phyloP scores from a whole-genome alignment of 108 stramenopile genomes.

The Stephanodiscus triporus region DNA sequence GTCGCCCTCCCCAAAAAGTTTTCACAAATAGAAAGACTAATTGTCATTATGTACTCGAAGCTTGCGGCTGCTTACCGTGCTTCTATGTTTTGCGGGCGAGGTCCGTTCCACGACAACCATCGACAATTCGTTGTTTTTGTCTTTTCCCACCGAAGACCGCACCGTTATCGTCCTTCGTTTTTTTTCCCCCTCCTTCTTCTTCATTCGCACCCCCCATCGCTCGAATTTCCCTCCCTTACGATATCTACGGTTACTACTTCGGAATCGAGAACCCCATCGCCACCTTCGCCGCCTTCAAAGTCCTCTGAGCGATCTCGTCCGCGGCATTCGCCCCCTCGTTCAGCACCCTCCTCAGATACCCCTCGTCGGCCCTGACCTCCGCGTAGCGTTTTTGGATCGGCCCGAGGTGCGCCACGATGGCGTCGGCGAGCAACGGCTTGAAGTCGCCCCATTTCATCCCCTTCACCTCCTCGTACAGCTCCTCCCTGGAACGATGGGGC shows the following conservation, averaged over 20 bases:
- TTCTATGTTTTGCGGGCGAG: too few relatives aligned
- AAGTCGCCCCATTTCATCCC: constrained; percentile 95
- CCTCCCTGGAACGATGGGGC: constrained; percentile 76
- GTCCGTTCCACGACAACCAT: too few relatives aligned
- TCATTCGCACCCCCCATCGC: not conserved
- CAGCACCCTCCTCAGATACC: constrained; percentile 81
- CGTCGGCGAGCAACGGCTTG: constrained; percentile 96
- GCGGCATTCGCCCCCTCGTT: constrained; percentile 94
- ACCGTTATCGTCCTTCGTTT: too few relatives aligned
- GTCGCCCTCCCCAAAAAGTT: too few relatives aligned
- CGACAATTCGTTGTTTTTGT: too few relatives aligned
- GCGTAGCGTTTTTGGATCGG: constrained; percentile 94
- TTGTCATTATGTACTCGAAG: too few relatives aligned
- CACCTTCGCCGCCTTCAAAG: constrained; percentile 83
- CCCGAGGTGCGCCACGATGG: constrained; percentile 88
- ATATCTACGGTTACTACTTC: not conserved
- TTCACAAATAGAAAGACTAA: too few relatives aligned
- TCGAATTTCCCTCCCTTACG: not conserved
- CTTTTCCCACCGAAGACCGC: too few relatives aligned
- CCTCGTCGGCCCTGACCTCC: constrained; percentile 88
- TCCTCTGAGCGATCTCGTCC: constrained; percentile 86
- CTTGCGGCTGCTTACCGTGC: too few relatives aligned
- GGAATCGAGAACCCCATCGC: constrained; percentile 93
- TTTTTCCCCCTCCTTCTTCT: too few relatives aligned
- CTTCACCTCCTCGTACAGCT: constrained; percentile 80